Evolutionary conservation across 225 moss, liverwort and hornwort genomes (phyloP), one percentile per base, ranked within the genome.

Genomic region (Pleurozium schreberi): DNA sequence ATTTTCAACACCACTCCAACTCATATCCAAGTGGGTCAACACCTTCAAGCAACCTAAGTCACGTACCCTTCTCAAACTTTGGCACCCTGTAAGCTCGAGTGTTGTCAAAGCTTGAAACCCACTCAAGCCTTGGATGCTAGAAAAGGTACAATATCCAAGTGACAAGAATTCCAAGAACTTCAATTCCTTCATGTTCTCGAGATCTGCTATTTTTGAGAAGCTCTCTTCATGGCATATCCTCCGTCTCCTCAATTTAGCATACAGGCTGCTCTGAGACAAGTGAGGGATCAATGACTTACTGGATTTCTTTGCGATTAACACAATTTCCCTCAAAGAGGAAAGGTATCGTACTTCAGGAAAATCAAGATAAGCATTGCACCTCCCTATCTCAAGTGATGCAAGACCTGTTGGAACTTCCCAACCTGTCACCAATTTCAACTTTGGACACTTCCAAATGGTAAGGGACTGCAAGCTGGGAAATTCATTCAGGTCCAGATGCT

Each of bases 21-120:
- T 0, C 21, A 75, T 8, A 22, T 11, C 0, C 8, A 76, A 76
- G 22, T 22, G 2, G 8, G 14, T 76, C 76, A 76, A 36, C 5
- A 14, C 8, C 76, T 52, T 76, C 36, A 76, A 76, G 5, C 33
- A 49, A 52, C 52, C 76, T 52, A 76, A 22, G 2, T 3, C 22
- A 0, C 0, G 2, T 36, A 76, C 34, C 4, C 14, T 22, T 52
- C 1, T 52, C 5, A 76, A 2, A 18, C 12, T 1, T 0, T 1
- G 0, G 7, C 47, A 18, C 2, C 0, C 0, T 0, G 0, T 0
- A 34, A 76, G 52, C 1, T 3, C 0, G 3, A 76, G 52, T 14
- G 3, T 50, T 0, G 52, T 52, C 52, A 52, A 52, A 34, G 76
- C 36, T 1, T 52, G 52, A 52, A 52, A 36, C 14, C 76, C 76